Conservation (phyloP, 805 yeast species). For the Zygoascus flipseniorum region DNA sequence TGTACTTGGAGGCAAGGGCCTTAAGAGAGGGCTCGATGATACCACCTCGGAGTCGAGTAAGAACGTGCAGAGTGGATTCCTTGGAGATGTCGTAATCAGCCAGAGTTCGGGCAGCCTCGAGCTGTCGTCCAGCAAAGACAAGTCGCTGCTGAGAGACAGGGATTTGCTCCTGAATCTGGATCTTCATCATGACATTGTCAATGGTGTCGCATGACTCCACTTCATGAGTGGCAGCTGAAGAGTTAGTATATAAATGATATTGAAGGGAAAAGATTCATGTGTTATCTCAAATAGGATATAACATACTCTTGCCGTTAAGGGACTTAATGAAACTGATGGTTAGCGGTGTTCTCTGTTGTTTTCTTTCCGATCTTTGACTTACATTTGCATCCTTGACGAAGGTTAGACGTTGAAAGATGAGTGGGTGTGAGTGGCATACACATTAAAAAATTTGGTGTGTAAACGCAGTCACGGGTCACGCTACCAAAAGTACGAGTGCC, state of each 20-base stretch:
- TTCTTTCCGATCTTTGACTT: slow-evolving; percentile 1
- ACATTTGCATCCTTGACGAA: slow-evolving; percentile 14
- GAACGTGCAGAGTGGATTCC: slow-evolving; percentile 96
- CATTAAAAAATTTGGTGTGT: background rate
- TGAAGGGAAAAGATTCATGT: slow-evolving; percentile 4
- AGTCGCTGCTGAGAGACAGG: slow-evolving; percentile 99
- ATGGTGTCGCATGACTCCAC: slow-evolving; percentile 98
- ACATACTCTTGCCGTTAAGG: slow-evolving; percentile 28
- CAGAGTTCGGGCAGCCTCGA: slow-evolving; percentile 98
- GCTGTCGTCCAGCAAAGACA: slow-evolving; percentile 99
- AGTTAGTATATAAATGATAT: slow-evolving; percentile 16
- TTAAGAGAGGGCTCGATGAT: slow-evolving; percentile 99
- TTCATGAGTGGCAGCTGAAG: slow-evolving; percentile 84
- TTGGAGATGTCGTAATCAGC: slow-evolving; percentile 99
- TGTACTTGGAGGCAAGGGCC: slow-evolving; percentile 98
- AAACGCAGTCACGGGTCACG: background rate
- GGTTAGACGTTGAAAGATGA: background rate
- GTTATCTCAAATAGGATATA: background rate
- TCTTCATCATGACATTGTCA: slow-evolving; percentile 97
- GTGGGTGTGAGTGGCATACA: background rate
- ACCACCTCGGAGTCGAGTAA: slow-evolving; percentile 96
- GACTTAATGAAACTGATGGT: slow-evolving; percentile 28
- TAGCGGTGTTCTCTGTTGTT: background rate
- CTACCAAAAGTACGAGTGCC: too few species aligned
- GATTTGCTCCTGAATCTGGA: slow-evolving; percentile 98